A percentile compares a stretch with the other conserved stretches of the same genome.
phyloP scores from a whole-genome alignment of 2,329 filamentous ascomycete genomes.

The Fusarium concolor region DNA sequence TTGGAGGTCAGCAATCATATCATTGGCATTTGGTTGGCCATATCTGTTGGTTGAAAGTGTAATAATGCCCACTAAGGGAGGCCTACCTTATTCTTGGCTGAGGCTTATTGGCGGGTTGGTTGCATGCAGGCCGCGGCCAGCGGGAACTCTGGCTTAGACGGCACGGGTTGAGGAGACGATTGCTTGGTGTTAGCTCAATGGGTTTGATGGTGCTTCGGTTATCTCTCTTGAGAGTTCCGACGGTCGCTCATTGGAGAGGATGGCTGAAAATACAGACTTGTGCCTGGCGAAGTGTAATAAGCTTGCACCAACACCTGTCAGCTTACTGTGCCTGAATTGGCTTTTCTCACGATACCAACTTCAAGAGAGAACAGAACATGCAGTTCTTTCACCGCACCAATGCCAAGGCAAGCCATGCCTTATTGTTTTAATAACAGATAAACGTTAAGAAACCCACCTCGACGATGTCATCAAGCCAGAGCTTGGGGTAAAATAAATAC shows the following conservation, averaged over 20 bases:
- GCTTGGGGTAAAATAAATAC: constrained; percentile 10
- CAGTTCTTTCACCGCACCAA: neutral
- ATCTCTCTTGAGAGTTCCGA: constrained; percentile 5
- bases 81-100: constrained; percentile 22
- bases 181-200: constrained; percentile 17
- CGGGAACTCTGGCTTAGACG: constrained; percentile 15
- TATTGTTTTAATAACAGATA: neutral
- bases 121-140: constrained; percentile 15
- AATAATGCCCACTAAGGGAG: constrained; percentile 34
- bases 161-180: constrained; percentile 3
- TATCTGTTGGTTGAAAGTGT: constrained; percentile 36
- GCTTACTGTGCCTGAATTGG: neutral
- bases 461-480: constrained; percentile 22
- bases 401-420: neutral
- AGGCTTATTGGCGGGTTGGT: constrained; percentile 27
- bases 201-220: constrained; percentile 9
- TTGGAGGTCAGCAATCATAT: constrained; percentile 6
- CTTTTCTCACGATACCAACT: neutral
- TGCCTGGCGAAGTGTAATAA: constrained; percentile 28
- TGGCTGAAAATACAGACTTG: constrained; percentile 2
- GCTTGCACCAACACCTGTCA: constrained; percentile 22
- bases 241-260: constrained; percentile 21
- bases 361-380: neutral
- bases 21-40: constrained; percentile 26
- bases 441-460: neutral